A percentile compares a stretch with the other conserved stretches of the same genome.
Conservation (phyloP, 768 basidiomycete genomes). For the Phaeotremella fagi region DNA sequence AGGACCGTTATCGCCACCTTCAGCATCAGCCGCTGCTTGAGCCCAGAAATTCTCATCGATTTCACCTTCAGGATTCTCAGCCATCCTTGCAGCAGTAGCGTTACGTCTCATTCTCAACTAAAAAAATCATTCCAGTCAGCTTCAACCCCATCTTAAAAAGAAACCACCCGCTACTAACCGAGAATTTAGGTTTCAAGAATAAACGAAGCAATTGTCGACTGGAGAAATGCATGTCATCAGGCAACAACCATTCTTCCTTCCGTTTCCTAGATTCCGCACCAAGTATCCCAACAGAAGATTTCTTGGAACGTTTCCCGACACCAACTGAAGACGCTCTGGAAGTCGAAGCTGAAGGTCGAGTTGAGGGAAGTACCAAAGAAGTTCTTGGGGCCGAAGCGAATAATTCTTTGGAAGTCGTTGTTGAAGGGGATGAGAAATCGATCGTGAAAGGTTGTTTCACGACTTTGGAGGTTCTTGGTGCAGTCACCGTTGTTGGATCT, state of each 20-base stretch:
- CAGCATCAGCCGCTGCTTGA: conserved; percentile 79
- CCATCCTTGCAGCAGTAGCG: conserved; percentile 50
- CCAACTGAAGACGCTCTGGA: conserved; percentile 7
- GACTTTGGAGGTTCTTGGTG: conserved; percentile 51
- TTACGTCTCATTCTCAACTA: conserved; percentile 88
- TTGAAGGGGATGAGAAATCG: conserved; percentile 50
- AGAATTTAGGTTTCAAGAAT: conserved; percentile 94
- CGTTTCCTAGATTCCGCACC: conserved; percentile 19
- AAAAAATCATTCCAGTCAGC: too few relatives aligned
- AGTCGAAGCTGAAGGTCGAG: not conserved
- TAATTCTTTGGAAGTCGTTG: conserved; percentile 32
- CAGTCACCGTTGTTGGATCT: conserved; percentile 21
- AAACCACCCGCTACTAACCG: conserved; percentile 55
- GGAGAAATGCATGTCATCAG: conserved; percentile 97
- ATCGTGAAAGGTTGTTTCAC: conserved; percentile 45
- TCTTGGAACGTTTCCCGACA: not conserved
- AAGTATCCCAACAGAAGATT: not conserved
- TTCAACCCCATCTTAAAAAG: not conserved
- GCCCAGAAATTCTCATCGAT: conserved; percentile 98
- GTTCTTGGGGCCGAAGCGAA: conserved; percentile 40
- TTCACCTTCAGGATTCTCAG: conserved; percentile 65
- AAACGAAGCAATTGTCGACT: conserved; percentile 81
- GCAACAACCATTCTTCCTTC: conserved; percentile 63
- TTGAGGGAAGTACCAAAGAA: conserved; percentile 26
- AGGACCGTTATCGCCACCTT: conserved; percentile 53